Evolutionary conservation across 495 filamentous ascomycete genomes (phyloP).

Genomic region (Bacidia rubella): DNA sequence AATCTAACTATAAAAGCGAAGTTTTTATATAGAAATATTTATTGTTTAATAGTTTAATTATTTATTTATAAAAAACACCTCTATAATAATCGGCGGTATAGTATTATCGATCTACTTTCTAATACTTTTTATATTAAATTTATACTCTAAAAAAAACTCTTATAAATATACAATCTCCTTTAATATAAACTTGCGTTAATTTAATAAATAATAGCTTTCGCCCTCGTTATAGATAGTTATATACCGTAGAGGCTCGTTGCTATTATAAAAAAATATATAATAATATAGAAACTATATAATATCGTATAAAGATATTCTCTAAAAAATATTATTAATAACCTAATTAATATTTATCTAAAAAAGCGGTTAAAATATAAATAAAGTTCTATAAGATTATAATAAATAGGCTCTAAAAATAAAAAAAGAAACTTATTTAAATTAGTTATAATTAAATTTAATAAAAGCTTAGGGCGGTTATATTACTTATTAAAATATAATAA

Average conservation of each 20-base stretch:
- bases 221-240: slow-evolving; percentile 61
- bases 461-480: background rate
- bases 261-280: slow-evolving; percentile 25
- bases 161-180: slow-evolving; percentile 65
- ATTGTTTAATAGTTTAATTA: slow-evolving; percentile 41
- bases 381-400: slow-evolving; percentile 27
- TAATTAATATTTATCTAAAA: slow-evolving; percentile 30
- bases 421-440: slow-evolving; percentile 65
- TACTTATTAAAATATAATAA: slow-evolving; percentile 66
- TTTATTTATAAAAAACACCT: slow-evolving; percentile 44
- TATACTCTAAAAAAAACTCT: slow-evolving; percentile 53
- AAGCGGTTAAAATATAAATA: slow-evolving; percentile 13
- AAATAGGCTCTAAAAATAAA: slow-evolving; percentile 49
- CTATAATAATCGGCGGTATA: slow-evolving; percentile 55
- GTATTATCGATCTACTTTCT: slow-evolving; percentile 79
- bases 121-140: slow-evolving; percentile 33
- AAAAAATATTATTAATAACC: slow-evolving; percentile 32
- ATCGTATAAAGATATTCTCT: slow-evolving; percentile 31
- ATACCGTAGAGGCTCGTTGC: slow-evolving; percentile 30
- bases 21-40: no score
- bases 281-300: slow-evolving; percentile 19
- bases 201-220: slow-evolving; percentile 53
- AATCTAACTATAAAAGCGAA: no score
- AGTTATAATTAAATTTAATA: background rate
- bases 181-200: slow-evolving; percentile 46